Conservation (phyloP, 2,329 filamentous ascomycete genomes). For the Ophiognomonia clavigignenti-juglandacearum region DNA sequence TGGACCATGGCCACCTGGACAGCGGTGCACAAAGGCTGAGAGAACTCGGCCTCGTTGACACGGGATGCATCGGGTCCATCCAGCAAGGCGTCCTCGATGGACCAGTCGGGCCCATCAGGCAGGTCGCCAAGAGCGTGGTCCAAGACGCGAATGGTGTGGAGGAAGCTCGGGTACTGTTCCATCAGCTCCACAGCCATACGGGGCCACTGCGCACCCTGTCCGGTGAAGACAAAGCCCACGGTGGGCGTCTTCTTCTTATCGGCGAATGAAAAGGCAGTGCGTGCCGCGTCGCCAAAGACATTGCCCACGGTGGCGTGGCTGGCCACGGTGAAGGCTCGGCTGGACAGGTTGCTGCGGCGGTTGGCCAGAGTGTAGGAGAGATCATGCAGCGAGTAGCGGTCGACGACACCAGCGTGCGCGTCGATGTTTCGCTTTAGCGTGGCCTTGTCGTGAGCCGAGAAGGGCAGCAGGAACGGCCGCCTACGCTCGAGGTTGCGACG, state of each 20-base stretch:
- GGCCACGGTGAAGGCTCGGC: background rate
- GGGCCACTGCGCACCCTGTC: conserved; percentile 11
- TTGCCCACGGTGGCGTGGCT: background rate
- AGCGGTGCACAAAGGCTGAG: conserved; percentile 9
- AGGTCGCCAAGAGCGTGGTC: background rate
- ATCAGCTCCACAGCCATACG: conserved; percentile 10
- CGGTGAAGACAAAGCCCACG: conserved; percentile 11
- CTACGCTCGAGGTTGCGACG: background rate
- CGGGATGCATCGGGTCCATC: background rate
- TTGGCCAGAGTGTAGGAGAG: background rate
- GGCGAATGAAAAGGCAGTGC: background rate
- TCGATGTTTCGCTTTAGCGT: background rate
- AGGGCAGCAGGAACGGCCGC: background rate
- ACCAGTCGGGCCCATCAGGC: background rate
- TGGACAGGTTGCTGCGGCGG: background rate
- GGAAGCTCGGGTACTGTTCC: background rate
- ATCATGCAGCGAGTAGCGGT: background rate
- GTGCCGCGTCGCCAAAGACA: background rate
- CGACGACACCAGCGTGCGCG: background rate
- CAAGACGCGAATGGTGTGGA: background rate
- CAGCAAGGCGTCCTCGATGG: background rate
- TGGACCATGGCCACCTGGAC: conserved; percentile 10
- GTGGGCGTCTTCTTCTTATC: background rate
- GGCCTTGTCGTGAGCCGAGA: background rate
- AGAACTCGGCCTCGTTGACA: conserved; percentile 1